Evolutionary conservation across 2,329 filamentous ascomycete species (phyloP).

Genomic region (Pseudopyricularia cyperi): DNA sequence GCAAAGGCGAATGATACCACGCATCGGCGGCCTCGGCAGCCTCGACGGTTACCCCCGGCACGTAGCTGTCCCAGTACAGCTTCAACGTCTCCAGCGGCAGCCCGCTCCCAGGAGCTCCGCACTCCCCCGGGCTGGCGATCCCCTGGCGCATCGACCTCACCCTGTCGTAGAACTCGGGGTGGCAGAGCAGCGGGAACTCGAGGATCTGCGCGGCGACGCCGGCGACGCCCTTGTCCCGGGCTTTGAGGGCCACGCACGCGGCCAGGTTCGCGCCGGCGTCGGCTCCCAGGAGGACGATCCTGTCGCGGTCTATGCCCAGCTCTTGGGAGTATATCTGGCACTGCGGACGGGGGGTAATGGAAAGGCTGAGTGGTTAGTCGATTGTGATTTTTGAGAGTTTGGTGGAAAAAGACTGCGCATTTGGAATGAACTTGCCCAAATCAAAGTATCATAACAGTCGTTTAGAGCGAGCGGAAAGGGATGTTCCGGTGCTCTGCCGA

Average conservation of each 20-base stretch:
- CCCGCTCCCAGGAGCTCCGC: conserved; percentile 15
- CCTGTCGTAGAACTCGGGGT: conserved; percentile 20
- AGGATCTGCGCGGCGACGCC: conserved; percentile 20
- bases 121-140: conserved; percentile 20
- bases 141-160: conserved; percentile 12
- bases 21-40: too few species aligned
- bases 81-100: conserved; percentile 16
- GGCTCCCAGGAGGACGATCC: conserved; percentile 31
- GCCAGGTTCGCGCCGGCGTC: conserved; percentile 35
- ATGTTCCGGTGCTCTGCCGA: conserved; percentile 37
- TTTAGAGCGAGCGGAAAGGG: conserved; percentile 34
- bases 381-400: conserved; percentile 5
- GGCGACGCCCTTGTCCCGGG: conserved; percentile 16
- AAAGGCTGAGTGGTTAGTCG: conserved; percentile 22
- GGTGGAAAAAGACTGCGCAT: neutral
- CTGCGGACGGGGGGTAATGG: conserved; percentile 9
- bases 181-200: conserved; percentile 20
- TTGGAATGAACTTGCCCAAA: conserved; percentile 16
- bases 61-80: conserved; percentile 21
- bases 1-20: conserved; percentile 18
- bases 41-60: conserved; percentile 14
- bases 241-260: conserved; percentile 15
- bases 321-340: conserved; percentile 30
- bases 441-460: conserved; percentile 35
- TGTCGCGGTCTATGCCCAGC: conserved; percentile 20